phyloP scores from a whole-genome alignment of 805 yeast species.

The Hanseniaspora jakobsenii region DNA sequence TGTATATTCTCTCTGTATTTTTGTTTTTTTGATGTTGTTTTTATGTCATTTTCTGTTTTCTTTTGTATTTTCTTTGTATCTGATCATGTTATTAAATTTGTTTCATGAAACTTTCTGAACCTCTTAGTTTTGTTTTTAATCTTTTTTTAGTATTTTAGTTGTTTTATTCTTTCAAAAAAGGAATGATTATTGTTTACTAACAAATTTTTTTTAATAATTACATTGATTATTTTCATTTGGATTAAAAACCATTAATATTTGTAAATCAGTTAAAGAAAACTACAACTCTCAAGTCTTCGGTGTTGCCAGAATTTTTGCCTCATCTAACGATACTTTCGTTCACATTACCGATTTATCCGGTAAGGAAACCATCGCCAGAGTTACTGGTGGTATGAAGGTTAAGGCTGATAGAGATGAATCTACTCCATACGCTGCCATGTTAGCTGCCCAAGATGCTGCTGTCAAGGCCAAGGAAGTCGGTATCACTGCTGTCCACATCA shows the following conservation, averaged over 20 bases:
- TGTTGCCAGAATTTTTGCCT: conserved; percentile 99
- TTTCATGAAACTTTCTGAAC: too few species aligned
- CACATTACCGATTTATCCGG: conserved; percentile 99
- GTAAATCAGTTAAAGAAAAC: conserved; percentile 38
- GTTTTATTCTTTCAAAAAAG: conserved; percentile 5
- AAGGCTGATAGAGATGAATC: conserved; percentile 99
- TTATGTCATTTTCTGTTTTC: too few species aligned
- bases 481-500: conserved; percentile 97
- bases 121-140: background rate
- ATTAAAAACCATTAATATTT: conserved; percentile 17
- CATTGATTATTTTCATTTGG: conserved; percentile 1
- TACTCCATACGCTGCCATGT: conserved; percentile 99
- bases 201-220: too few species aligned
- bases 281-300: conserved; percentile 99
- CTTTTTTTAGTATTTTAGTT: conserved; percentile 12
- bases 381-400: conserved; percentile 99
- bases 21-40: too few species aligned
- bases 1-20: too few species aligned
- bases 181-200: background rate
- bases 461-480: conserved; percentile 99
- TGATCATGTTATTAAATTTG: too few species aligned
- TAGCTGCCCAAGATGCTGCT: conserved; percentile 99
- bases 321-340: conserved; percentile 99
- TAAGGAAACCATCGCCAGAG: conserved; percentile 99
- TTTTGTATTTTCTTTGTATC: too few species aligned